Conservation (phyloP, 2,329 filamentous ascomycete genomes). For the Tolypocladium endophyticum region DNA sequence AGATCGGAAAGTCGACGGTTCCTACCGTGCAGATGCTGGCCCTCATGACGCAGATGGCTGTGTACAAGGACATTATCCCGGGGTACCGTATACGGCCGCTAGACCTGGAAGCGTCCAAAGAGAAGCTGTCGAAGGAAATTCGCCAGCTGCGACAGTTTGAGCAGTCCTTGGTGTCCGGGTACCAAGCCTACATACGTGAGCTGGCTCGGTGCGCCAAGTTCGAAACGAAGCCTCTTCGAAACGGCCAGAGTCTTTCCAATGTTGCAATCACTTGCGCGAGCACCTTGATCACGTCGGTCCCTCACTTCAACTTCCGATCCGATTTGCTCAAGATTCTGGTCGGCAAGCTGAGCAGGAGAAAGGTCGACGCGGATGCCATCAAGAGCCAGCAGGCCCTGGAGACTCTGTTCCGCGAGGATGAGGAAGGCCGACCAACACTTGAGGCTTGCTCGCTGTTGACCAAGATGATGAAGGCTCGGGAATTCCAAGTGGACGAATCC, state of each 20-base stretch:
- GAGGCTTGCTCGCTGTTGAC: conserved; percentile 77
- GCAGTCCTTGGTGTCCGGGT: conserved; percentile 74
- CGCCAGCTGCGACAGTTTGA: conserved; percentile 74
- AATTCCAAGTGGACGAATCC: conserved; percentile 74
- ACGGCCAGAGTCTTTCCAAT: conserved; percentile 46
- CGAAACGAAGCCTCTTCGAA: conserved; percentile 26
- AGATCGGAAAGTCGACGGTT: conserved; percentile 60
- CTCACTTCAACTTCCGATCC: conserved; percentile 93
- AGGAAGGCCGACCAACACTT: conserved; percentile 79
- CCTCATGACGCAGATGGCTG: conserved; percentile 73
- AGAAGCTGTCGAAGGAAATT: conserved; percentile 87
- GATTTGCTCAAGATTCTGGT: conserved; percentile 84
- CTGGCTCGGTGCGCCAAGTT: conserved; percentile 58
- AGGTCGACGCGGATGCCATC: conserved; percentile 61
- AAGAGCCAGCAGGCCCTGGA: conserved; percentile 73
- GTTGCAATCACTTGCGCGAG: conserved; percentile 82
- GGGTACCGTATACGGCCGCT: conserved; percentile 88
- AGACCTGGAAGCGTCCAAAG: conserved; percentile 60
- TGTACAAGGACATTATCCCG: conserved; percentile 94
- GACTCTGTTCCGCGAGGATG: conserved; percentile 73
- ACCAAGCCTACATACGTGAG: conserved; percentile 74
- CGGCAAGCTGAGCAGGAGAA: conserved; percentile 65
- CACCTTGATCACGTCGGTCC: conserved; percentile 66
- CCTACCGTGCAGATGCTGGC: conserved; percentile 74
- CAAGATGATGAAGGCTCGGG: conserved; percentile 89